These are phyloP conservation scores for Ophiocordyceps camponoti-leonardi DNA, from an alignment of 2,329 filamentous ascomycete species.

Conservation along the genomic window DNA sequence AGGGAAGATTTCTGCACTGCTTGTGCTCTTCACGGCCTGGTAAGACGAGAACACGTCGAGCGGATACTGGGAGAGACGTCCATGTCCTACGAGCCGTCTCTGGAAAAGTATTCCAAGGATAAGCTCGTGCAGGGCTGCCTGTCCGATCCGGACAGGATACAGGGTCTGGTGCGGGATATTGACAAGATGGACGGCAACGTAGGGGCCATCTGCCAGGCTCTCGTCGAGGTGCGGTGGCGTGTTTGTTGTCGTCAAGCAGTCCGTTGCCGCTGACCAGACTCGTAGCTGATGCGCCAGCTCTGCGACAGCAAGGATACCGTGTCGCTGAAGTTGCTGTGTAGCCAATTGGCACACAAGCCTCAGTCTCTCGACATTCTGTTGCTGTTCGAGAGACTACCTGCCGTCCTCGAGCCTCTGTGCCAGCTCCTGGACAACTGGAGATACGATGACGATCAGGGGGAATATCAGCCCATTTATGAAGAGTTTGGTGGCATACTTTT, in stretches of 20 bases:
- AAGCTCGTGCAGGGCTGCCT: conserved; percentile 63
- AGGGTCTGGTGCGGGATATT: conserved; percentile 62
- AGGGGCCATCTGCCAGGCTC: conserved; percentile 64
- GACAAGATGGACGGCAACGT: conserved; percentile 87
- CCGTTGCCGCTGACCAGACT: neutral
- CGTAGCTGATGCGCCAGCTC: conserved; percentile 47
- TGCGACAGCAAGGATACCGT: conserved; percentile 63
- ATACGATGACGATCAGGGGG: conserved; percentile 68
- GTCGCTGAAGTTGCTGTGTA: conserved; percentile 60
- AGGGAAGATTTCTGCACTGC: conserved; percentile 70
- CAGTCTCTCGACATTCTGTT: conserved; percentile 58
- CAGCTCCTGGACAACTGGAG: conserved; percentile 62
- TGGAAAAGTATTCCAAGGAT: conserved; percentile 62
- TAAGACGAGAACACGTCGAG: conserved; percentile 62
- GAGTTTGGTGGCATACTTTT: conserved; percentile 68
- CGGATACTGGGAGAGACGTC: conserved; percentile 70
- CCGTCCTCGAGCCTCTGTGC: conserved; percentile 58
- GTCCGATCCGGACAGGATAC: conserved; percentile 56
- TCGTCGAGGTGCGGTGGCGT: conserved; percentile 40
- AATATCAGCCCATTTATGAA: conserved; percentile 74
- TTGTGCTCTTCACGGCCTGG: conserved; percentile 75
- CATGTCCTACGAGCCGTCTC: conserved; percentile 58
- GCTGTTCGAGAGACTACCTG: conserved; percentile 53
- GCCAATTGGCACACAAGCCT: conserved; percentile 54
- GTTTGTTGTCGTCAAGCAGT: neutral